phyloP scores from a whole-genome alignment of 164 flowering plant genomes.

The Sedum album region DNA sequence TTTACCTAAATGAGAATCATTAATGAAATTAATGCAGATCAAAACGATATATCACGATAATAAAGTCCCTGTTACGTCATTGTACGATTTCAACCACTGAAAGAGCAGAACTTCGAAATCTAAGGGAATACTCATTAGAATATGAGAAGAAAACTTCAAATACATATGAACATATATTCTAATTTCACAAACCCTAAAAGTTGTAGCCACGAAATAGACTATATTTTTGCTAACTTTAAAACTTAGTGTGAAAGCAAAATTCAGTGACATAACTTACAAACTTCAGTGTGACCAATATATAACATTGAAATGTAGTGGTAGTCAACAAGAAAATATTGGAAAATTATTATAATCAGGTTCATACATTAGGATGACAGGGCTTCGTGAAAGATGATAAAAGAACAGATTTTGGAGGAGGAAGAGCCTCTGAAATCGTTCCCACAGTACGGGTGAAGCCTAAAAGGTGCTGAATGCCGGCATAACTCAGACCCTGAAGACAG shows the following conservation, averaged over 20 bases:
- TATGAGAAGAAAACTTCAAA: too few species aligned
- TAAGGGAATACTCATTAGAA: not conserved
- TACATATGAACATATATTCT: not conserved
- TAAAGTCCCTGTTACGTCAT: not conserved
- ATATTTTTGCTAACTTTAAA: too few species aligned
- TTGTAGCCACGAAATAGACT: too few species aligned
- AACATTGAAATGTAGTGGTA: too few species aligned
- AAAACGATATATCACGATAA: not conserved
- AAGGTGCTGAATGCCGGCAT: constrained; percentile 50
- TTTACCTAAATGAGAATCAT: not conserved
- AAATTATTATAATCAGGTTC: constrained; percentile 14
- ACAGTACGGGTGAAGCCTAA: constrained; percentile 50
- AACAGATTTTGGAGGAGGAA: constrained; percentile 67
- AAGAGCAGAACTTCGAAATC: too few species aligned
- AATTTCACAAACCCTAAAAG: too few species aligned
- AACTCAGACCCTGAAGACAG: constrained; percentile 39
- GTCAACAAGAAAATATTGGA: not conserved
- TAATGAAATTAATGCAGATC: not conserved
- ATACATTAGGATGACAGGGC: constrained; percentile 53
- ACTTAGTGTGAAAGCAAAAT: too few species aligned
- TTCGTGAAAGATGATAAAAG: constrained; percentile 49
- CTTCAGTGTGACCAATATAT: too few species aligned
- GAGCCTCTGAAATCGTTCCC: constrained; percentile 50
- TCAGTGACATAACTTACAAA: too few species aligned
- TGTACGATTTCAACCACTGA: not conserved